Conservation (phyloP, 1,284 basidiomycete genomes). For the Chiua sp. region DNA sequence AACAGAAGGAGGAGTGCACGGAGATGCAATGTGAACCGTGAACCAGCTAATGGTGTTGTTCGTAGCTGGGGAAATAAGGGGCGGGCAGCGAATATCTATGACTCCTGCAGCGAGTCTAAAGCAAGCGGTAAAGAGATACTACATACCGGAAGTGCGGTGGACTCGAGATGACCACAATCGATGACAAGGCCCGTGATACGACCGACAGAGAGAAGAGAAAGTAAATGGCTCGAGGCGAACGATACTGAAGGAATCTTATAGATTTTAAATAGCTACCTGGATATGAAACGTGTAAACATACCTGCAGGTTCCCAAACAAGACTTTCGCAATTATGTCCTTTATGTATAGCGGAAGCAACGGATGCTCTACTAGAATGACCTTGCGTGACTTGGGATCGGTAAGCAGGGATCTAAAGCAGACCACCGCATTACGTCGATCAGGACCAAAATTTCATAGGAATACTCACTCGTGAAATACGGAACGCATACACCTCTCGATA, state of each 20-base stretch:
- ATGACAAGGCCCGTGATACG: slow-evolving; percentile 92
- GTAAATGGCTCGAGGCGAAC: slow-evolving; percentile 87
- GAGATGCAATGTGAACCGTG: slow-evolving; percentile 75
- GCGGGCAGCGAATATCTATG: slow-evolving; percentile 86
- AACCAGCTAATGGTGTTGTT: slow-evolving; percentile 85
- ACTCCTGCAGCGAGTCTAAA: slow-evolving; percentile 1
- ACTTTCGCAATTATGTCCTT: slow-evolving; percentile 89
- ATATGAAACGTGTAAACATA: slow-evolving; percentile 37
- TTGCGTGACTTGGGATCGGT: slow-evolving; percentile 94
- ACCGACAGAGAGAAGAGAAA: slow-evolving; percentile 86
- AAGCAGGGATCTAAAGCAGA: slow-evolving; percentile 73
- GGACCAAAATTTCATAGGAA: neutral
- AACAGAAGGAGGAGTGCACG: slow-evolving; percentile 80
- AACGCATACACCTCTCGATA: slow-evolving; percentile 71
- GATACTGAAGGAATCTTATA: slow-evolving; percentile 88
- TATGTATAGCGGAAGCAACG: slow-evolving; percentile 83
- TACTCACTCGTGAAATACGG: slow-evolving; percentile 86
- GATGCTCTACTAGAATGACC: slow-evolving; percentile 91
- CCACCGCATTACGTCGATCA: slow-evolving; percentile 7
- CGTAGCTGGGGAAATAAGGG: slow-evolving; percentile 83
- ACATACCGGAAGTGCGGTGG: slow-evolving; percentile 85
- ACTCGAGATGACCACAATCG: slow-evolving; percentile 91
- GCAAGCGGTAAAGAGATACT: neutral
- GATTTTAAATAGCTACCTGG: neutral
- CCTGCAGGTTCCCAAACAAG: slow-evolving; percentile 91